Base-by-base conservation (phyloP, 2,329 filamentous ascomycete genomes). In the Microthyrium microscopicum region DNA sequence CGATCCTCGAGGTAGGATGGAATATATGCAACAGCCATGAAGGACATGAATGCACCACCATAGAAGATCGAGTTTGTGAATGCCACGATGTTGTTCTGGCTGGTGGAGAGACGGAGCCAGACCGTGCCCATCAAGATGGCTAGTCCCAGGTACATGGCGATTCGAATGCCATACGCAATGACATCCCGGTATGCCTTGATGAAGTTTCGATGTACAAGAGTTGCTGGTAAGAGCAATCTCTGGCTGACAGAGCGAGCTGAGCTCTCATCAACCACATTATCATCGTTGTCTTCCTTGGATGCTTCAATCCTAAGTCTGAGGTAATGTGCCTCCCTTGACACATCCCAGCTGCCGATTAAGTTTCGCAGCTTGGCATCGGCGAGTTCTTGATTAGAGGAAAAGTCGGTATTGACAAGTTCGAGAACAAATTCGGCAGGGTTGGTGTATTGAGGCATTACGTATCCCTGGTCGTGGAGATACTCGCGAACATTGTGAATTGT, bases 111-210 rank as follows among this genome's bases (percentile, higher is more conserved):
- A 5, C 82, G 71, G 11, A 91, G 58, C 75, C 80, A 92, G 9
- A 91, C 78, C 0, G 83, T 91, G 4, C 83, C 82, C 76, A 87
- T 84, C 69, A 89, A 76, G 44, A 89, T 70, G 1, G 81, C 81
- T 12, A 91, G 62, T 55, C 70, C 71, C 39, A 76, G 62, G 52
- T 91, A 89, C 81, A 91, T 91, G 26, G 68, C 75, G 26, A 89
- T 63, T 3, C 83, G 71, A 43, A 89, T 82, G 1, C 77, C 79
- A 46, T 92, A 92, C 0, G 76, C 81, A 33, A 92, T 71, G 5
- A 91, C 65, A 49, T 92, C 83, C 18, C 83, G 73, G 52, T 85
- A 80, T 29, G 73, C 77, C 57, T 92, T 92, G 53, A 91, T 73
- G 48, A 81, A 83, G 11, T 73, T 73, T 19, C 83, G 72, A 48